Percentiles rank a stretch among this genome's conserved stretches.
phyloP scores from a whole-genome alignment of 768 basidiomycete species.

The Hygrophoropsis aurantiaca region DNA sequence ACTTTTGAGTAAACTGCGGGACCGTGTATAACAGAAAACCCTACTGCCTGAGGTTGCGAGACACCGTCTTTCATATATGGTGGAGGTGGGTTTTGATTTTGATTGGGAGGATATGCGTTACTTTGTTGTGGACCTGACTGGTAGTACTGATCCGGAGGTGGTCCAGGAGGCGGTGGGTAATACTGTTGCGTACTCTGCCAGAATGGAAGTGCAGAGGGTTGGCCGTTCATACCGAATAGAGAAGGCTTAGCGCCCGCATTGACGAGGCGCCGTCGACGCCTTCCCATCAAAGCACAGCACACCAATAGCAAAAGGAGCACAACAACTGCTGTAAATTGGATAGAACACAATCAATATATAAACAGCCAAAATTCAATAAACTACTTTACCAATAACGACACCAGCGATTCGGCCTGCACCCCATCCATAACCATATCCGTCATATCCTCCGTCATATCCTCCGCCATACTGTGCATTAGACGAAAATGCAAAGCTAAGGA shows the following conservation, averaged over 20 bases:
- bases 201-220: slow-evolving; percentile 3
- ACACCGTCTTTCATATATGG: background rate
- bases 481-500: slow-evolving; percentile 6
- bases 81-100: slow-evolving; percentile 5
- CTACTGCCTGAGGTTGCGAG: slow-evolving; percentile 2
- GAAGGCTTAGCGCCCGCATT: background rate
- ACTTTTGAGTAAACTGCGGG: too few species aligned
- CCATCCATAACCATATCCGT: slow-evolving; percentile 17
- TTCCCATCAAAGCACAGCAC: slow-evolving; percentile 1
- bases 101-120: background rate
- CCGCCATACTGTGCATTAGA: slow-evolving; percentile 17
- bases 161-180: slow-evolving; percentile 2
- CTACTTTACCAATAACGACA: slow-evolving; percentile 18
- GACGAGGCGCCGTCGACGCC: slow-evolving; percentile 7
- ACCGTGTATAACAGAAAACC: slow-evolving; percentile 5
- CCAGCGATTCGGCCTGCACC: slow-evolving; percentile 25
- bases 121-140: background rate
- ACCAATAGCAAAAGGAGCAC: slow-evolving; percentile 10
- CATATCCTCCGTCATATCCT: too few species aligned
- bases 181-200: slow-evolving; percentile 10
- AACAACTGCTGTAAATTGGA: slow-evolving; percentile 8
- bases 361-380: background rate
- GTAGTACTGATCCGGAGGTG: background rate
- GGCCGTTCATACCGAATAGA: background rate
- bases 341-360: background rate